These are phyloP conservation scores for Ilex paraguariensis DNA, from an alignment of 305 asterid genomes.

Conservation along the genomic window DNA sequence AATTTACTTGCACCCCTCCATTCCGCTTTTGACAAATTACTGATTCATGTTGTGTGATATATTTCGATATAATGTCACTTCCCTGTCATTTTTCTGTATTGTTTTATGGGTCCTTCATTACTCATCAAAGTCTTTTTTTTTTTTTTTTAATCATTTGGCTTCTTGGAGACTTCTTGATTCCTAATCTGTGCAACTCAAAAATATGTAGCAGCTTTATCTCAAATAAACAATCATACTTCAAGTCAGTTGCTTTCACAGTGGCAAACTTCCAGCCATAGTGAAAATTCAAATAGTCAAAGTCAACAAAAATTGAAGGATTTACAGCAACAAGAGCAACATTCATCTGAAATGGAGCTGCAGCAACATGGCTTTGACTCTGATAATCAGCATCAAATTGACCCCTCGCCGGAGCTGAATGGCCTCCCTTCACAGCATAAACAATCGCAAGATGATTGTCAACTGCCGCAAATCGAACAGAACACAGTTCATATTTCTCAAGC, in stretches of 20 bases:
- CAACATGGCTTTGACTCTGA: conserved; percentile 40
- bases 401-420: conserved; percentile 30
- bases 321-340: conserved; percentile 41
- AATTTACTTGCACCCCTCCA: too few species aligned
- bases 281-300: conserved; percentile 34
- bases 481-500: conserved; percentile 34
- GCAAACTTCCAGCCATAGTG: conserved; percentile 56
- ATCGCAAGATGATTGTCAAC: conserved; percentile 22
- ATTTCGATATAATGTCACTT: too few species aligned
- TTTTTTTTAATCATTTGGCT: background rate
- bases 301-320: conserved; percentile 36
- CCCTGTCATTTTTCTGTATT: background rate
- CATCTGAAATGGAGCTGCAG: conserved; percentile 39
- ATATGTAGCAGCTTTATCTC: conserved; percentile 41
- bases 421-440: conserved; percentile 24
- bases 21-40: too few species aligned
- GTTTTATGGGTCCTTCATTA: conserved; percentile 1
- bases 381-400: conserved; percentile 31
- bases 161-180: background rate
- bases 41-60: too few species aligned
- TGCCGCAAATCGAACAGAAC: conserved; percentile 30
- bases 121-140: conserved; percentile 3
- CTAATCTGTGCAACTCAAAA: conserved; percentile 17
- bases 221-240: conserved; percentile 39
- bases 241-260: conserved; percentile 58